Conservation (phyloP, 2,329 filamentous ascomycete genomes). For the Calonectria fujianensis region DNA sequence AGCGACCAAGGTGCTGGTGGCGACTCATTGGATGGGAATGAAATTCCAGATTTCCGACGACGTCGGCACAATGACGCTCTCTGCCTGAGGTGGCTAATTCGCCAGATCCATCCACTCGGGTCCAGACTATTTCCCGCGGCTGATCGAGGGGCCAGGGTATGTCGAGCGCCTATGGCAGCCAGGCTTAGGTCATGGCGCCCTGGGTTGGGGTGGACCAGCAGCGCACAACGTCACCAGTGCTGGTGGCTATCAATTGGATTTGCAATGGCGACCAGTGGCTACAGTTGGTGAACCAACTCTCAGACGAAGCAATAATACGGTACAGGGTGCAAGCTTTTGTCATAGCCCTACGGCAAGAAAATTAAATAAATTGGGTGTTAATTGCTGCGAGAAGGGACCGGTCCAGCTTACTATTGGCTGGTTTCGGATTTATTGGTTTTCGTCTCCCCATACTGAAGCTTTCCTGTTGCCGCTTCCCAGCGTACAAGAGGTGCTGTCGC, state of each 20-base stretch:
- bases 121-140: constrained; percentile 45
- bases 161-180: constrained; percentile 15
- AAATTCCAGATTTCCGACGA: constrained; percentile 51
- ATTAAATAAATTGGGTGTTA: not conserved
- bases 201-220: constrained; percentile 30
- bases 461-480: not conserved
- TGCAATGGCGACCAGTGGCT: constrained; percentile 32
- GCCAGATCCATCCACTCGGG: constrained; percentile 24
- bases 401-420: not conserved
- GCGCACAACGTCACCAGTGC: constrained; percentile 38
- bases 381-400: not conserved
- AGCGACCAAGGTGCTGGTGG: constrained; percentile 32
- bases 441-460: not conserved
- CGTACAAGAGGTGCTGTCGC: not conserved
- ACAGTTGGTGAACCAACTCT: constrained; percentile 17
- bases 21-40: constrained; percentile 40
- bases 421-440: constrained; percentile 20
- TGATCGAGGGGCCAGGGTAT: constrained; percentile 37
- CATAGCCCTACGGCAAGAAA: not conserved
- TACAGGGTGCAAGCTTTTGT: not conserved
- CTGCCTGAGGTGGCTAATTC: constrained; percentile 42
- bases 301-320: not conserved
- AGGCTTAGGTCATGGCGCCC: constrained; percentile 28
- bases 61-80: constrained; percentile 48
- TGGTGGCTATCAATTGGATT: constrained; percentile 22